Percentiles rank a stretch among this genome's conserved stretches.
phyloP scores from a whole-genome alignment of 1,284 basidiomycete genomes.

The Sphaerobolus stellatus region DNA sequence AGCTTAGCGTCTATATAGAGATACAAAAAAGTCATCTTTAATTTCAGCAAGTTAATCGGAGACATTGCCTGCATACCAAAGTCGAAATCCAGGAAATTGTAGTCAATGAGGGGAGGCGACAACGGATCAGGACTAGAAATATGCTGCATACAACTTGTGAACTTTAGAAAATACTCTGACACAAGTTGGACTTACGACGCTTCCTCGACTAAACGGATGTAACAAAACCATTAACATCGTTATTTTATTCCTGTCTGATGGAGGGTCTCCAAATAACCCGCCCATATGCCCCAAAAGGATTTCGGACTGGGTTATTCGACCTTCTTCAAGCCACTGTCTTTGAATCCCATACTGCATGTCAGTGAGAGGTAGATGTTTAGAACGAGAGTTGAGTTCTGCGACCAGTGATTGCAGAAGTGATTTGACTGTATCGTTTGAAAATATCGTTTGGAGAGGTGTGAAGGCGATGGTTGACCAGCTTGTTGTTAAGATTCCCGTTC shows the following conservation, averaged over 20 bases:
- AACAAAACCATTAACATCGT: background rate
- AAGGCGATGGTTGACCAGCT: constrained; percentile 1
- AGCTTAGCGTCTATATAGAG: background rate
- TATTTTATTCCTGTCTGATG: constrained; percentile 2
- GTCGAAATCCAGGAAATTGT: constrained; percentile 1
- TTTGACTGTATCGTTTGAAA: background rate
- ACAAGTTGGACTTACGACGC: constrained; percentile 2
- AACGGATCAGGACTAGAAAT: background rate
- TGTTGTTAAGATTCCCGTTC: background rate
- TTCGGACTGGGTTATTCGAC: constrained; percentile 3
- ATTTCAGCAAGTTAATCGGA: background rate
- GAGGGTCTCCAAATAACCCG: background rate
- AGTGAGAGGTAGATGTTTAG: background rate
- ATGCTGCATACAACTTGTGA: background rate
- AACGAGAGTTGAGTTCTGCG: background rate
- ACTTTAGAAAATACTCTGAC: background rate
- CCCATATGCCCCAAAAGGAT: background rate
- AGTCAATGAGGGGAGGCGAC: background rate
- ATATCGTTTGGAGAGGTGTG: background rate
- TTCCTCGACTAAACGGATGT: constrained; percentile 8
- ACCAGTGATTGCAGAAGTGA: background rate
- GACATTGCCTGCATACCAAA: background rate
- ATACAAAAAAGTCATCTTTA: background rate
- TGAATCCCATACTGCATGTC: constrained; percentile 4
- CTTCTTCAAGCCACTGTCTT: constrained; percentile 4